Evolutionary conservation across 495 filamentous ascomycete genomes (phyloP).

Genomic region (Podospora fimiseda): DNA sequence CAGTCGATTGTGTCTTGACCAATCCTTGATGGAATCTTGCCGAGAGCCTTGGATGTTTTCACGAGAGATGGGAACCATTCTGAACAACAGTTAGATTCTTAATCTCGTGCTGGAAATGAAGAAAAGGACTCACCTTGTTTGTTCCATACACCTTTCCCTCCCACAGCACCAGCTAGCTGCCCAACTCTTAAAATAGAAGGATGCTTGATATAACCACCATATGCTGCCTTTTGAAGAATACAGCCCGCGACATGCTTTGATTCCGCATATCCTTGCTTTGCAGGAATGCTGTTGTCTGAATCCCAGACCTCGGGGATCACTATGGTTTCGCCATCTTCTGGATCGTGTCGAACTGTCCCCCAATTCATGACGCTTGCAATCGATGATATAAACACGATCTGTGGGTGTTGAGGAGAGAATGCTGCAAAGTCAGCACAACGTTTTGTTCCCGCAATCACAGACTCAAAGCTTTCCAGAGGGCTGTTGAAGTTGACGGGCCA

Average conservation of each 20-base stretch:
- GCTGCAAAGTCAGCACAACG: slow-evolving; percentile 5
- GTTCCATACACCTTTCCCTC: slow-evolving; percentile 5
- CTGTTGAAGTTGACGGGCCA: slow-evolving; percentile 11
- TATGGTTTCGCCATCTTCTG: not conserved
- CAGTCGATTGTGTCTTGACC: not conserved
- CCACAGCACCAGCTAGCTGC: slow-evolving; percentile 4
- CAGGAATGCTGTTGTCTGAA: slow-evolving; percentile 6
- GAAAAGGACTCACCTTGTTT: not conserved
- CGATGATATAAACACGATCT: slow-evolving; percentile 6
- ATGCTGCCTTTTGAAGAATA: not conserved
- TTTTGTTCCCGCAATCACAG: slow-evolving; percentile 1
- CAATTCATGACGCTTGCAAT: slow-evolving; percentile 3
- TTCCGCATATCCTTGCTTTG: slow-evolving; percentile 4
- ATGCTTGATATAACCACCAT: not conserved
- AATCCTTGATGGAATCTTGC: not conserved
- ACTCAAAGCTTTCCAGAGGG: slow-evolving; percentile 3
- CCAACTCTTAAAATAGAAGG: not conserved
- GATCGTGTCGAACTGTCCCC: not conserved
- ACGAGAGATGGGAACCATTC: slow-evolving; percentile 2
- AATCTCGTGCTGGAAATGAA: too few relatives aligned
- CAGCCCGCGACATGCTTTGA: slow-evolving; percentile 7
- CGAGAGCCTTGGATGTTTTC: not conserved
- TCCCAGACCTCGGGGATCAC: slow-evolving; percentile 3
- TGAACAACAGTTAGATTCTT: not conserved
- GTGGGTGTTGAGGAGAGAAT: not conserved